Percentiles rank a stretch among this genome's conserved stretches.
Evolutionary conservation across 495 filamentous ascomycete species (phyloP).

Genomic region (Penicillium manginii): DNA sequence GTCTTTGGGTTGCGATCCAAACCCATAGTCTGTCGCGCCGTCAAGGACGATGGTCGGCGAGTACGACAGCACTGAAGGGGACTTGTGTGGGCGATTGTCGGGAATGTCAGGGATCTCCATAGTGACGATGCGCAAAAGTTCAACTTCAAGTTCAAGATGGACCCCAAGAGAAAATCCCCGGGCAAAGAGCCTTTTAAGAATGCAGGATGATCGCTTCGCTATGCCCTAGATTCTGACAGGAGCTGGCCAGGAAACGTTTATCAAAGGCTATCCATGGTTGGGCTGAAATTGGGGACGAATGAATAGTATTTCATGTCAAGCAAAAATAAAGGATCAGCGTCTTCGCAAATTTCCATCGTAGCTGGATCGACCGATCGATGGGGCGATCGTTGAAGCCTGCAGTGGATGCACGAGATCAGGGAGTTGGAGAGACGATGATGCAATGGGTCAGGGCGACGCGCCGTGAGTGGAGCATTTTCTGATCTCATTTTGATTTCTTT

Average conservation of each 20-base stretch:
- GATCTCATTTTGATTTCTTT: constrained; percentile 1
- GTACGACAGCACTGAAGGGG: constrained; percentile 13
- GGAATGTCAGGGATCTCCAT: constrained; percentile 29
- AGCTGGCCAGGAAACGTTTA: constrained; percentile 2
- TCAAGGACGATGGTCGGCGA: constrained; percentile 18
- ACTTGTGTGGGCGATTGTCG: constrained; percentile 21
- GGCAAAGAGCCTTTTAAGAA: constrained; percentile 14
- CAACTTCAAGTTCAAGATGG: neutral
- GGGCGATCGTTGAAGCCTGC: constrained; percentile 11
- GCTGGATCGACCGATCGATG: constrained; percentile 29
- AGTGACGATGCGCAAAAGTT: neutral
- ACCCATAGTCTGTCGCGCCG: constrained; percentile 11
- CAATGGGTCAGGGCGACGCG: constrained; percentile 11
- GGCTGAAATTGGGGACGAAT: constrained; percentile 10
- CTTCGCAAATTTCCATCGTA: constrained; percentile 2
- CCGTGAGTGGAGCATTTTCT: constrained; percentile 6
- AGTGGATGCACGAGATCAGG: constrained; percentile 15
- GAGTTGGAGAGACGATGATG: constrained; percentile 18
- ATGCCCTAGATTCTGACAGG: constrained; percentile 6
- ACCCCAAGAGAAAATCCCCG: neutral
- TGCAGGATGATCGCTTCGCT: constrained; percentile 1
- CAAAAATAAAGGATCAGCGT: constrained; percentile 20
- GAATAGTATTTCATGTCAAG: constrained; percentile 10
- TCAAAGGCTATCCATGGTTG: constrained; percentile 19
- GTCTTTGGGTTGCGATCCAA: constrained; percentile 4